phyloP scores from a whole-genome alignment of 345 rosid species.

The Brassica nigra region DNA sequence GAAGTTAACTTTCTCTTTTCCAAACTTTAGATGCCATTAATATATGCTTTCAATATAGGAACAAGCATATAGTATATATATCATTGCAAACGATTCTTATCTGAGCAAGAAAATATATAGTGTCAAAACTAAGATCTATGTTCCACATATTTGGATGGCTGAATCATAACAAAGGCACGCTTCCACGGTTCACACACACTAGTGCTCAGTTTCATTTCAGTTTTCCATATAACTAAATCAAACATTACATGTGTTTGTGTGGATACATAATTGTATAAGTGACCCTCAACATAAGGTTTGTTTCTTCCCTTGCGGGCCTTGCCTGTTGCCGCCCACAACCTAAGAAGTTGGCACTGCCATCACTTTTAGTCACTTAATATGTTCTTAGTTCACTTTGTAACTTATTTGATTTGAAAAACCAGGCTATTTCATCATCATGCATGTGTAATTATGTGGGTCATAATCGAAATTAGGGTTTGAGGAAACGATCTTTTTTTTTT shows the following conservation, averaged over 20 bases:
- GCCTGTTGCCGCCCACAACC: no score
- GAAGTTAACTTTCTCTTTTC: neutral
- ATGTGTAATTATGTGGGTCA: neutral
- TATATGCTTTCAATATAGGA: neutral
- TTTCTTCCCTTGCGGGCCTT: no score
- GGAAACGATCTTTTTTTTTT: neutral
- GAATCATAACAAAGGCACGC: neutral
- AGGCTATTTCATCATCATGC: neutral
- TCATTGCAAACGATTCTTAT: neutral
- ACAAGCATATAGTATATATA: neutral
- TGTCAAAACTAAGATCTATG: neutral
- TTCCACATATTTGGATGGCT: neutral
- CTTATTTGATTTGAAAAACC: no score
- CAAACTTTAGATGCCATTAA: neutral
- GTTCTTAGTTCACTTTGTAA: no score
- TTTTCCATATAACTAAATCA: neutral
- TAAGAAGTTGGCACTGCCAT: no score
- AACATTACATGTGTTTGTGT: neutral
- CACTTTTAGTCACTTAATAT: no score
- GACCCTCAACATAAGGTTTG: neutral
- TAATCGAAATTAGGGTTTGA: conserved; percentile 5
- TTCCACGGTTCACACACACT: conserved; percentile 5
- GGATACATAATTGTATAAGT: neutral
- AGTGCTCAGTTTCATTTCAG: neutral
- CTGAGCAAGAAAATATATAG: neutral